Evolutionary conservation across 108 stramenopile species (phyloP), one percentile per base, ranked within the genome.

Genomic region (Conticribra weissflogii): DNA sequence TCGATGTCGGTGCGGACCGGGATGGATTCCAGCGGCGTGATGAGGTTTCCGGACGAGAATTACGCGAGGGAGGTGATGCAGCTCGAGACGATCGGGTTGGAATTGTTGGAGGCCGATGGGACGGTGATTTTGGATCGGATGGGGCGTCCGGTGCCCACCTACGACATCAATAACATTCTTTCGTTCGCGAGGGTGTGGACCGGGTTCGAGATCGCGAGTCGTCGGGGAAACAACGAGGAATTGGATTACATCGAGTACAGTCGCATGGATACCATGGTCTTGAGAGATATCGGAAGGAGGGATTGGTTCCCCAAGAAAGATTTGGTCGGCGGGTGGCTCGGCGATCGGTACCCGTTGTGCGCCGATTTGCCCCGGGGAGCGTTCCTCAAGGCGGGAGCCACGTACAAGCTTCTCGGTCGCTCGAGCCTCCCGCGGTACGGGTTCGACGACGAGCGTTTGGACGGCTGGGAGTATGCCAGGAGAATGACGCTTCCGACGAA

Each of bases 121-220:
- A 85, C 84, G 3, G 41, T 54, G 1, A 48, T 59, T 1, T 27
- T 54, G 15, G 71, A 78, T 46, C 28, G 23, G 0, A 48, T 70
- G 16, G 79, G 74, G 16, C 19, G 63, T 31, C n/a, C 66, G 2
- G 19, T 76, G 2, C 64, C 55, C 5, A 61, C 68, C 0, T 81
- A 85, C 46, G 59, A 63, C 52, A 70, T 49, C 24, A 57, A 69
- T 14, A 77, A 81, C 49, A 81, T 85, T 48, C 16, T 81, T 14
- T 27, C 36, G 8, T 74, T 71, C 55, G 78, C 81, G 14, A 66
- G 81, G 22, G 78, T 36, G 0, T 82, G 81, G 84, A 85, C 84
- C 31, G 84, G 78, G 2, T 82, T 82, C 22, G 15, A 5, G 3
- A 17, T 29, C 29, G 28, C 54, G 19, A 21, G 18, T 28, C 66